Evolutionary conservation across 306 rosid genomes (phyloP).

Genomic region (Fragaria iinumae): DNA sequence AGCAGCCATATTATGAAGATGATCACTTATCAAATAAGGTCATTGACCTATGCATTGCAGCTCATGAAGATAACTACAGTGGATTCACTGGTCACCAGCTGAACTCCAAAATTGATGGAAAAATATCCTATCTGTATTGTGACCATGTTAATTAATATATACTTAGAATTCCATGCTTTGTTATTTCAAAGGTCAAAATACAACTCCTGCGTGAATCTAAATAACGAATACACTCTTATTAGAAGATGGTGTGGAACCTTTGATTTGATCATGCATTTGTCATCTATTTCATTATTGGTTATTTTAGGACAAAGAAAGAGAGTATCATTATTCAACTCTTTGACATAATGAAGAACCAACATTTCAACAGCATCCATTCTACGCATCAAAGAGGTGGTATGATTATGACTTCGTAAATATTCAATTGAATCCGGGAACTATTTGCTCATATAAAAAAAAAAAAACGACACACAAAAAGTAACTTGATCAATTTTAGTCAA

Average conservation of each 20-base stretch:
- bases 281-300: background rate
- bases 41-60: slow-evolving; percentile 31
- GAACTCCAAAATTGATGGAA: slow-evolving; percentile 32
- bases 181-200: background rate
- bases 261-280: background rate
- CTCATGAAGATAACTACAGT: slow-evolving; percentile 21
- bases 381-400: too few species aligned
- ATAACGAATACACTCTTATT: background rate
- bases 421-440: too few species aligned
- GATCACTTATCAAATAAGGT: slow-evolving; percentile 36
- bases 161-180: background rate
- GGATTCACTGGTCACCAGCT: slow-evolving; percentile 33
- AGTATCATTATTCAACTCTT: slow-evolving; percentile 1
- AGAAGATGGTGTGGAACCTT: background rate
- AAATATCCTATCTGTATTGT: slow-evolving; percentile 27
- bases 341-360: background rate
- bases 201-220: background rate
- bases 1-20: slow-evolving; percentile 32
- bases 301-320: background rate
- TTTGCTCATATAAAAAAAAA: too few species aligned
- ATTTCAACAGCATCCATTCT: background rate
- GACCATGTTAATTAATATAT: background rate
- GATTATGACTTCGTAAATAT: too few species aligned
- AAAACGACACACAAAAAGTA: too few species aligned
- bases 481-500: too few species aligned